phyloP scores from a whole-genome alignment of 805 yeast species.

The Kazachstania bromeliacearum region DNA sequence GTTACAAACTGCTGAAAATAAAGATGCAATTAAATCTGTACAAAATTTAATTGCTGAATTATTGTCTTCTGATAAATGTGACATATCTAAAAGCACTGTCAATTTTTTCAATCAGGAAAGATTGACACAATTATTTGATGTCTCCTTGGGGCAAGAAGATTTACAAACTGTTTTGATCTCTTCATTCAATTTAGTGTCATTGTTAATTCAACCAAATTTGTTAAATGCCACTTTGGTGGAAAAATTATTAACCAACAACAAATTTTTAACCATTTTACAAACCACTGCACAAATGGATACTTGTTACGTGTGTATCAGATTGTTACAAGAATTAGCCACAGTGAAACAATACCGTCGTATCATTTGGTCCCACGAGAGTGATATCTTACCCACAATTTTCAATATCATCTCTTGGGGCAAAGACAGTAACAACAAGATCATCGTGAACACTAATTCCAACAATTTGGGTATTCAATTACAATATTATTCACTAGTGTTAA shows the following conservation, averaged over 20 bases:
- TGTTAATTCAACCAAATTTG: conserved; percentile 21
- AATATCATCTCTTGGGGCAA: conserved; percentile 34
- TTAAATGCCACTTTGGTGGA: conserved; percentile 13
- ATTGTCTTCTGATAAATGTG: conserved; percentile 16
- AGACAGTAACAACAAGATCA: conserved; percentile 5
- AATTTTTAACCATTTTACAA: conserved; percentile 16
- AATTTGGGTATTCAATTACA: conserved; percentile 66
- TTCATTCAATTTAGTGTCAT: conserved; percentile 26
- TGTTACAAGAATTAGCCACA: conserved; percentile 26
- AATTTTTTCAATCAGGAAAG: conserved; percentile 15
- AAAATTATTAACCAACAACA: conserved; percentile 16
- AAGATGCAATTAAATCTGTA: conserved; percentile 25
- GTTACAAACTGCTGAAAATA: conserved; percentile 15
- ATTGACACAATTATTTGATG: conserved; percentile 16
- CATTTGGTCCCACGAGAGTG: conserved; percentile 28
- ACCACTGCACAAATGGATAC: conserved; percentile 25
- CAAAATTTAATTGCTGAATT: conserved; percentile 26
- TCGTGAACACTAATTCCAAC: conserved; percentile 27
- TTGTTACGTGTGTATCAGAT: conserved; percentile 25
- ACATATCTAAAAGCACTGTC: conserved; percentile 12
- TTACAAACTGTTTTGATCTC: conserved; percentile 25
- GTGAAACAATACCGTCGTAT: conserved; percentile 19
- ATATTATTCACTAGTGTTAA: conserved; percentile 64
- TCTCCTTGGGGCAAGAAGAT: conserved; percentile 20
- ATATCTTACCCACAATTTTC: conserved; percentile 42